A percentile compares a stretch with the other conserved stretches of the same genome.
Conservation (phyloP, 139 green algal genomes). For the Parachlorella kessleri region DNA sequence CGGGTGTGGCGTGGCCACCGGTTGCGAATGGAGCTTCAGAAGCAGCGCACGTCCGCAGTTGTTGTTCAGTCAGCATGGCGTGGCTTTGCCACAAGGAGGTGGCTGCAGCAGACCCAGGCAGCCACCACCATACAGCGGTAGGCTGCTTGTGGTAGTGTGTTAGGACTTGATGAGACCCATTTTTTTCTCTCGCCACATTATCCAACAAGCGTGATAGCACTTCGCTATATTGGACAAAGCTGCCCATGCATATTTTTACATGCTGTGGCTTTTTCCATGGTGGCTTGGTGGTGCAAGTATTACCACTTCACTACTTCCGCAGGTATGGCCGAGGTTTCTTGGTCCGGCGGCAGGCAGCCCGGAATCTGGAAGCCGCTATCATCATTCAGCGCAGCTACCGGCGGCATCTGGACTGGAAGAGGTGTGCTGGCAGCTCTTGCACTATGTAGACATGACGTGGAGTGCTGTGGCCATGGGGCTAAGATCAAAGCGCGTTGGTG, state of each 20-base stretch:
- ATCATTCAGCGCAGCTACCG: slow-evolving; percentile 51
- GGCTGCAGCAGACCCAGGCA: slow-evolving; percentile 6
- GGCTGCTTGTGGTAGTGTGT: no score
- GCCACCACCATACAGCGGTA: slow-evolving; percentile 17
- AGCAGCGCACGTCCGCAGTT: slow-evolving; percentile 23
- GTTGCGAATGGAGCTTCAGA: slow-evolving; percentile 16
- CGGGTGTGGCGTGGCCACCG: slow-evolving; percentile 1
- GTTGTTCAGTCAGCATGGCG: slow-evolving; percentile 41
- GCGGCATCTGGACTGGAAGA: slow-evolving; percentile 35
- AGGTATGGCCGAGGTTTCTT: slow-evolving; percentile 35
- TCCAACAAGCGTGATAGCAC: no score
- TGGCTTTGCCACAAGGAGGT: slow-evolving; percentile 4
- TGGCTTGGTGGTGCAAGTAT: no score
- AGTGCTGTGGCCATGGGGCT: no score
- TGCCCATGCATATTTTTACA: no score
- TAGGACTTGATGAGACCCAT: no score
- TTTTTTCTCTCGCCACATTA: no score
- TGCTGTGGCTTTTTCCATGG: no score
- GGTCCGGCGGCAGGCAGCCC: slow-evolving; percentile 1
- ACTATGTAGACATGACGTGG: no score
- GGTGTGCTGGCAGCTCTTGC: neutral
- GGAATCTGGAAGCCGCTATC: slow-evolving; percentile 24
- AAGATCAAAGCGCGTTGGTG: no score
- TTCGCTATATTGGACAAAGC: no score
- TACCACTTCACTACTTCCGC: no score